Percentiles rank a stretch among this genome's conserved stretches.
Evolutionary conservation across 129 eudicot genomes (phyloP).

Genomic region (Calendula officinalis): DNA sequence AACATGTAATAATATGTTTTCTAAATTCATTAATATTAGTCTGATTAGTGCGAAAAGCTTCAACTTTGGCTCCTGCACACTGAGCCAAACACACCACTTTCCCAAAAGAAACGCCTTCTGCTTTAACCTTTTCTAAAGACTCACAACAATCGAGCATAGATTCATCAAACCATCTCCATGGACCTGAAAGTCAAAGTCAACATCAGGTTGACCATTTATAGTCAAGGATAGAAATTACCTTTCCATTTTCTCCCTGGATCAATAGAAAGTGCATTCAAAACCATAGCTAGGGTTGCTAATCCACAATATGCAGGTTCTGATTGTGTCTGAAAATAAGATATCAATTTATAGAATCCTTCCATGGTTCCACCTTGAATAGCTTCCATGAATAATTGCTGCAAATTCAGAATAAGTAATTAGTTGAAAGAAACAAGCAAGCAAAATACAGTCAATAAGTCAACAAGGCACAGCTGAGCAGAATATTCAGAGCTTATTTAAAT

Average conservation of each 20-base stretch:
- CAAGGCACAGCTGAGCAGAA: neutral
- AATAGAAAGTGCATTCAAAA: conserved; percentile 7
- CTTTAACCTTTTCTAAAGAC: neutral
- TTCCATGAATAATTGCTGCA: conserved; percentile 4
- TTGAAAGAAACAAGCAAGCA: neutral
- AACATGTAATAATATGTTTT: conserved; percentile 56
- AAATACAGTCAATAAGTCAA: neutral
- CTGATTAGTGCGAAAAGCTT: conserved; percentile 63
- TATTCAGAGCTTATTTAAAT: neutral
- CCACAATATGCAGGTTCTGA: conserved; percentile 6
- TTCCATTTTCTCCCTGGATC: conserved; percentile 11
- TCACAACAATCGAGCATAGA: neutral
- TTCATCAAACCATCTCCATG: conserved; percentile 3
- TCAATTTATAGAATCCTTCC: neutral
- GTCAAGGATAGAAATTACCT: neutral
- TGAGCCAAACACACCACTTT: conserved; percentile 78
- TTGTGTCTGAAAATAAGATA: neutral
- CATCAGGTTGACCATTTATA: neutral
- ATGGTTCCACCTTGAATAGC: conserved; percentile 2
- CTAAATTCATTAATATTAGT: conserved; percentile 70
- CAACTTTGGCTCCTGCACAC: conserved; percentile 76
- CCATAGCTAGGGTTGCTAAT: neutral
- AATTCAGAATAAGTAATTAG: neutral
- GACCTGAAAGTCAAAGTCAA: neutral
- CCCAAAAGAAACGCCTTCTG: conserved; percentile 55